Evolutionary conservation across 2,329 filamentous ascomycete genomes (phyloP), one percentile per base, ranked within the genome.

Genomic region (Aspergillus amoenus): DNA sequence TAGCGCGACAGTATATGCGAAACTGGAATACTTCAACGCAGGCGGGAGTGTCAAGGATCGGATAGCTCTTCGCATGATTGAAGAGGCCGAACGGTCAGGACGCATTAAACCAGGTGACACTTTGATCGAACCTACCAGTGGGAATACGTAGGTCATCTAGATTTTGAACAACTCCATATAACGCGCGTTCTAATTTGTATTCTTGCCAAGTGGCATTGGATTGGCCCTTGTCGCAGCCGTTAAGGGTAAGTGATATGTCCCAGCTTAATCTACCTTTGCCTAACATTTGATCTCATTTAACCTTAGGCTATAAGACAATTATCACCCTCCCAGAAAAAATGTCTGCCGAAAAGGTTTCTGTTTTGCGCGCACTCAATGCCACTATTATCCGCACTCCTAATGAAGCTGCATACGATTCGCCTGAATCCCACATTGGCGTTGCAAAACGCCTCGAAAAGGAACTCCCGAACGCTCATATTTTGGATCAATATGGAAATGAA

Each of bases 301-400:
- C 12, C 43, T 4, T 44, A 77, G 76, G 93, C 64, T 99, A 97
- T 83, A 93, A 93, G 78, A 95, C 93, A 41, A 97, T 99, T 78
- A 99, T 99, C 75, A 99, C 94, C 11, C 85, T 99, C 45, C 94
- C 94, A 51, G 94, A 99, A 79, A 99, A 99, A 82, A 99, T 99
- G 94, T 97, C 92, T 1, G 90, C 92, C 47, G 94, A 99, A 78
- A 99, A 99, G 78, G 94, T 99, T 40, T 89, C 93, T 2, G 94
- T 99, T 27, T 83, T 99, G 61, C 90, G 92, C 67, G 93, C 94
- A 30, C 84, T 99, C 52, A 93, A 93, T 63, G 94, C 94, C 42
- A 97, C 95, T 71, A 97, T 99, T 76, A 97, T 99, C 74, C 88
- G 94, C 54, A 99, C 94, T 4, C 94, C 94, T 22, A 99, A 93